Conservation (phyloP, 225 moss, liverwort and hornwort species). For the Antitrichia curtipendula region DNA sequence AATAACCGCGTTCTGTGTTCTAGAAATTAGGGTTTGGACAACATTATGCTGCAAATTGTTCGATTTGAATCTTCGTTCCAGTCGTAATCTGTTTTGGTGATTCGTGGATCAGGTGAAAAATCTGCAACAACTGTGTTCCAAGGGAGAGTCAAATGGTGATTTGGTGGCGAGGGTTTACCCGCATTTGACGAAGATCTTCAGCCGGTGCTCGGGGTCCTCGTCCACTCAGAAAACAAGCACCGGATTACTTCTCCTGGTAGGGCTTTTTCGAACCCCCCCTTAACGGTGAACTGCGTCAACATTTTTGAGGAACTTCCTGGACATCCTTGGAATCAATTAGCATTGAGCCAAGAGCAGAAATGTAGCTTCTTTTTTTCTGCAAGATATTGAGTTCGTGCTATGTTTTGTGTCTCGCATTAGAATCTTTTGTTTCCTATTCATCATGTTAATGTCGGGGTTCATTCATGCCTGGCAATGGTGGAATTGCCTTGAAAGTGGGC, state of each 20-base stretch:
- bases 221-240: slow-evolving; percentile 58
- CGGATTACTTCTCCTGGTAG: slow-evolving; percentile 69
- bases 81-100: background rate
- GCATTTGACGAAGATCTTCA: slow-evolving; percentile 60
- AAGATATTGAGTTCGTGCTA: background rate
- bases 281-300: background rate
- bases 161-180: slow-evolving; percentile 74
- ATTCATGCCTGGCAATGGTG: background rate
- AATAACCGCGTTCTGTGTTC: too few relatives aligned
- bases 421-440: background rate
- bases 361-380: background rate
- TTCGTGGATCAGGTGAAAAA: slow-evolving; percentile 37
- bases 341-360: background rate
- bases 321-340: background rate
- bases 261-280: background rate
- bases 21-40: background rate
- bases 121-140: slow-evolving; percentile 49
- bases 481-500: background rate
- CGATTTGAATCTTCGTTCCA: background rate
- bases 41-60: background rate
- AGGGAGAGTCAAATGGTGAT: slow-evolving; percentile 48
- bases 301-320: background rate
- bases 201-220: slow-evolving; percentile 53
- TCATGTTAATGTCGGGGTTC: background rate
- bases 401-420: background rate